Evolutionary conservation across 106 monocot species (phyloP).

Genomic region (Agapanthus africanus): DNA sequence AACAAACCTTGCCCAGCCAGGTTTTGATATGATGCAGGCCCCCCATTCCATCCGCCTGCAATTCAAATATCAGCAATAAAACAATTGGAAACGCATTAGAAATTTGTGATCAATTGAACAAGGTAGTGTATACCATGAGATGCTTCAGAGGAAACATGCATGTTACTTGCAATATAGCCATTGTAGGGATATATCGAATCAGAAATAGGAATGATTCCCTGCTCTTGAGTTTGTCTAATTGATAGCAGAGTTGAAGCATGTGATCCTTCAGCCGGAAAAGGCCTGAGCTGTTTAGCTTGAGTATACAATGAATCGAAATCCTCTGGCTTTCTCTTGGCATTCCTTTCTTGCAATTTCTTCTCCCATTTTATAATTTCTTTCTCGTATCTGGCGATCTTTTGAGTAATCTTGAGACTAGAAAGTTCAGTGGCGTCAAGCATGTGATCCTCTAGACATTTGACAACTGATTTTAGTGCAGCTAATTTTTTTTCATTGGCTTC

Average conservation of each 20-base stretch:
- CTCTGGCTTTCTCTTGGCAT: slow-evolving; percentile 23
- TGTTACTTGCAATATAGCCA: not conserved
- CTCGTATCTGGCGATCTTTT: slow-evolving; percentile 18
- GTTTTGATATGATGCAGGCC: not conserved
- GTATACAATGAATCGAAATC: not conserved
- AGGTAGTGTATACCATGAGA: not conserved
- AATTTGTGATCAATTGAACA: not conserved
- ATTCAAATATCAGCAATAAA: not conserved
- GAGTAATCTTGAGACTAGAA: slow-evolving; percentile 12
- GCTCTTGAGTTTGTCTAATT: slow-evolving; percentile 8
- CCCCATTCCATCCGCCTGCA: slow-evolving; percentile 1
- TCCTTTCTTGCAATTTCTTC: not conserved
- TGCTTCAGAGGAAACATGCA: not conserved
- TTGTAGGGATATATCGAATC: slow-evolving; percentile 5
- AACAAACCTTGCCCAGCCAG: not conserved
- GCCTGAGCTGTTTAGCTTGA: slow-evolving; percentile 6
- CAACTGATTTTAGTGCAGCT: slow-evolving; percentile 22
- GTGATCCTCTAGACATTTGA: slow-evolving; percentile 35
- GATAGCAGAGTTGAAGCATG: not conserved
- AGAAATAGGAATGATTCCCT: not conserved
- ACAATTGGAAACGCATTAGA: not conserved
- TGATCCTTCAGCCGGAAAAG: slow-evolving; percentile 9
- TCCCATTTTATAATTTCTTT: slow-evolving; percentile 8
- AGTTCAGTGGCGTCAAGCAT: slow-evolving; percentile 23
- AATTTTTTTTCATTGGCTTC: slow-evolving; percentile 17